Conservation (phyloP, 1,284 basidiomycete genomes). For the Peniophora sp. region DNA sequence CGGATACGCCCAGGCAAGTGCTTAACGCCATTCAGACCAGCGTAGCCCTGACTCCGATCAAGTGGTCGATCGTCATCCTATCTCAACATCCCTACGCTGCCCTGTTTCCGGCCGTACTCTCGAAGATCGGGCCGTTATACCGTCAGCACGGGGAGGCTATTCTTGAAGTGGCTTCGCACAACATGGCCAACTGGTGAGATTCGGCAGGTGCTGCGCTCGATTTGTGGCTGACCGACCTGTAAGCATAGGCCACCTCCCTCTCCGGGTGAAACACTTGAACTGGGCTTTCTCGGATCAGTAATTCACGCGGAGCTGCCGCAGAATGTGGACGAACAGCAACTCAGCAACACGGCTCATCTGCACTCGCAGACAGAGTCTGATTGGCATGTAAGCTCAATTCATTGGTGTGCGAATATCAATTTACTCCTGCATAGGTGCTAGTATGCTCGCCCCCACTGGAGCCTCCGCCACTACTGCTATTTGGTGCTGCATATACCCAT, state of each 20-base stretch:
- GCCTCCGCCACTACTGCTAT: constrained; percentile 64
- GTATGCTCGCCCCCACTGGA: constrained; percentile 67
- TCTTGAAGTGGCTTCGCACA: constrained; percentile 80
- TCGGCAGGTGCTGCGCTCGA: constrained; percentile 3
- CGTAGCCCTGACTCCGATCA: not conserved
- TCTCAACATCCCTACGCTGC: constrained; percentile 81
- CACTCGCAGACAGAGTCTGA: constrained; percentile 21
- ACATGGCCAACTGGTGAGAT: constrained; percentile 77
- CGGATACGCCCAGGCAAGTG: constrained; percentile 78
- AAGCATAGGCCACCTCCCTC: constrained; percentile 54
- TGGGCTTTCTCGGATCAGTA: constrained; percentile 76
- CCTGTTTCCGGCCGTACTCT: constrained; percentile 66
- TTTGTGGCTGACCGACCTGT: not conserved
- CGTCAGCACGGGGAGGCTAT: constrained; percentile 71
- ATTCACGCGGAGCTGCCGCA: constrained; percentile 68
- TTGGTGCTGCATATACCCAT: constrained; percentile 70
- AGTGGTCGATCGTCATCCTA: constrained; percentile 84
- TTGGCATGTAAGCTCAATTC: constrained; percentile 38
- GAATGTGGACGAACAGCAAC: constrained; percentile 65
- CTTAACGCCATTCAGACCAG: constrained; percentile 6
- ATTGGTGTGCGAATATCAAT: constrained; percentile 2
- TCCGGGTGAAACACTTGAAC: constrained; percentile 58
- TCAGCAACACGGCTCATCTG: constrained; percentile 34
- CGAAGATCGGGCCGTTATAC: constrained; percentile 71
- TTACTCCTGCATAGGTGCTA: constrained; percentile 47